Conservation (phyloP, 352 stramenopile genomes). For the Blastocystis hominis region DNA sequence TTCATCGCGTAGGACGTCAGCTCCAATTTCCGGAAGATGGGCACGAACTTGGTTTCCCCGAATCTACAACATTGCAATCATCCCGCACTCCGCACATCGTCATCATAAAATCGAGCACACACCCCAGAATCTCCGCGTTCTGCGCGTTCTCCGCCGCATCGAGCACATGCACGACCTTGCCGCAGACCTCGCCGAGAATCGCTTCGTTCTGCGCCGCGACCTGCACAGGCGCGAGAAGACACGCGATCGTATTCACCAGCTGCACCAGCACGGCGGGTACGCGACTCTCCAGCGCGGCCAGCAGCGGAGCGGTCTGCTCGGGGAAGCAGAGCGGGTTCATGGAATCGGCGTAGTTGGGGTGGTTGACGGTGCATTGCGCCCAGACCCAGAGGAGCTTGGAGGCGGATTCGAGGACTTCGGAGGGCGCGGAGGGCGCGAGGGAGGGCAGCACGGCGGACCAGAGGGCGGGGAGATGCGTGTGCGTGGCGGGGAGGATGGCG, state of each 20-base stretch:
- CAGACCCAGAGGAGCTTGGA: background rate
- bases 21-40: background rate
- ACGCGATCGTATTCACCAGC: background rate
- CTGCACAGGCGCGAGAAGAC: background rate
- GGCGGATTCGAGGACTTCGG: background rate
- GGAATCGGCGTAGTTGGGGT: background rate
- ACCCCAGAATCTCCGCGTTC: conserved; percentile 8
- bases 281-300: background rate
- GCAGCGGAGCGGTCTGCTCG: background rate
- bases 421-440: background rate
- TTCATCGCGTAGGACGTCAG: background rate
- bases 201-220: background rate
- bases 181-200: background rate
- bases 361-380: background rate
- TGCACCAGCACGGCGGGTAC: background rate
- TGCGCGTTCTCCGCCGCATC: background rate
- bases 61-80: background rate
- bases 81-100: background rate
- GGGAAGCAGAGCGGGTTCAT: background rate
- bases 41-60: background rate
- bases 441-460: background rate
- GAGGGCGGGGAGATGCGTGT: background rate
- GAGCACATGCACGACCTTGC: background rate
- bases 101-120: conserved; percentile 44
- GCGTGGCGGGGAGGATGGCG: background rate